phyloP scores from a whole-genome alignment of 1,139 yeast genomes.

The Blastobotrys petasosporus region DNA sequence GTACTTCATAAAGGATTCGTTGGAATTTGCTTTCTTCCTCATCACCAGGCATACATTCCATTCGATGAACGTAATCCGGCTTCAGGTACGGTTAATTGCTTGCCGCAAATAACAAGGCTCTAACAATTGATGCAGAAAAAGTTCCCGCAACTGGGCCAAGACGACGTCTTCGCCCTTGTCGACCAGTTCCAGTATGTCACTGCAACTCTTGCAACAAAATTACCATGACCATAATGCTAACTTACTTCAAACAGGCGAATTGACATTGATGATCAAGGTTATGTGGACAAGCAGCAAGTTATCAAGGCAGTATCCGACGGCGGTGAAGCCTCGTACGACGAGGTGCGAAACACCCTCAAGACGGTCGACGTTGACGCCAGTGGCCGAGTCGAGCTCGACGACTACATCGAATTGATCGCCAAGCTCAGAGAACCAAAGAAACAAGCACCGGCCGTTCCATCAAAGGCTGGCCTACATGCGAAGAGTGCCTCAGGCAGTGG shows the following conservation, averaged over 20 bases:
- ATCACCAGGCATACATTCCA: not conserved
- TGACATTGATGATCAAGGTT: slow-evolving; percentile 91
- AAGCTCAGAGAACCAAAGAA: slow-evolving; percentile 33
- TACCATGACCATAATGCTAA: not conserved
- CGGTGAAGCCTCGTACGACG: slow-evolving; percentile 82
- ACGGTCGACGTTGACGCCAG: slow-evolving; percentile 91
- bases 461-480: slow-evolving; percentile 17
- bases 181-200: slow-evolving; percentile 54
- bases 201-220: not conserved
- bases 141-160: slow-evolving; percentile 79
- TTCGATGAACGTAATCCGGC: slow-evolving; percentile 48
- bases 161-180: slow-evolving; percentile 75
- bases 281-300: slow-evolving; percentile 86
- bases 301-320: slow-evolving; percentile 74
- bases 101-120: slow-evolving; percentile 3
- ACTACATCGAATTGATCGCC: slow-evolving; percentile 69
- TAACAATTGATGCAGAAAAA: slow-evolving; percentile 47
- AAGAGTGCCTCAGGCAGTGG: slow-evolving; percentile 14
- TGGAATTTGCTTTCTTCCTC: not conserved
- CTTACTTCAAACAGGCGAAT: slow-evolving; percentile 45
- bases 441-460: slow-evolving; percentile 18
- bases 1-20: not conserved
- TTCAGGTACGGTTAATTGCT: slow-evolving; percentile 38
- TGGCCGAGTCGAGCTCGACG: slow-evolving; percentile 95
- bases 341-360: slow-evolving; percentile 88